Evolutionary conservation across 768 basidiomycete species (phyloP), one percentile per base, ranked within the genome.

Genomic region (Kwoniella bestiolae): DNA sequence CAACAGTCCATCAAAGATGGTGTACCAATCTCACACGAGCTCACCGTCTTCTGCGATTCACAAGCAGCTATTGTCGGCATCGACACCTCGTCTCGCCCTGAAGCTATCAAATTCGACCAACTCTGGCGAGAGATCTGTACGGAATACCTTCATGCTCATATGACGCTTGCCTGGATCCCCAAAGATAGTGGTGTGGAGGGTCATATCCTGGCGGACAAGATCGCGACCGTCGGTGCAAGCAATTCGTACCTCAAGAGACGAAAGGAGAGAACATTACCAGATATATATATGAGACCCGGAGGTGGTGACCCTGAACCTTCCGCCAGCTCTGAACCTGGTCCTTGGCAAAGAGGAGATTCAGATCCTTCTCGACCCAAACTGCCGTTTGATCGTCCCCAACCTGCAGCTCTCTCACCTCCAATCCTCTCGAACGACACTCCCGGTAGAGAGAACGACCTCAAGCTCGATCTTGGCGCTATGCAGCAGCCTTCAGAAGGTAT

Each of bases 111-210:
- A 26, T 78, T 79, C 65, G 77, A 76, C 18, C 60, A 66, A 21
- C 69, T 80, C 26, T 77, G 75, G 72, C 68, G 74, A 26, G 70
- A 69, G 0, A 68, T 79, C 38, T 77, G 74, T 60, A 66, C 69
- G 2, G 71, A 78, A 35, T 74, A 65, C 56, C 66, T 73, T 4
- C 63, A 69, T 14, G 74, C 79, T 5, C 71, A 72, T 23, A 65
- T 80, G 52, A 77, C 78, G 7, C 70, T 80, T n/a, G 75, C 75
- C 28, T 80, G 79, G 79, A 65, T 80, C 23, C 79, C 79, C 0
- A 72, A 69, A 47, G 68, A 75, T 49, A 66, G 64, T 60, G 70
- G 68, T 9, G 68, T 79, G 21, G 77, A 78, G 31, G 79, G 79
- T 3, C 74, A 78, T 56, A 70, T 74, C 28, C 62, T 80, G 3